These are phyloP conservation scores for Wickerhamomyces sp. DNA, from an alignment of 1,139 yeast species.

Conservation along the genomic window DNA sequence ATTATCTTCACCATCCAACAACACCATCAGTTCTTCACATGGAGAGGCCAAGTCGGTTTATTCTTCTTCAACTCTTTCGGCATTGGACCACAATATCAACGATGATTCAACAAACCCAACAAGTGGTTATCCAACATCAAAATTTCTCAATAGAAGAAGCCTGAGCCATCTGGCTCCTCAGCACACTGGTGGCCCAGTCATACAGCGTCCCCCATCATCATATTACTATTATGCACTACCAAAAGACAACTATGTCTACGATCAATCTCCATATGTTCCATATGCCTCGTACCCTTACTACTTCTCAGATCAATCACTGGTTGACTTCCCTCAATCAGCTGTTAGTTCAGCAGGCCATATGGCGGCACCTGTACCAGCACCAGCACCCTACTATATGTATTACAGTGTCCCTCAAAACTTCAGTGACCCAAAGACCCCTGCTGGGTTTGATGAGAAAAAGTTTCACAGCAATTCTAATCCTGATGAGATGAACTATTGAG, in stretches of 20 bases:
- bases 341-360: conserved; percentile 10
- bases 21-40: conserved; percentile 16
- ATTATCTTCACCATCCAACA: conserved; percentile 20
- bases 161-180: conserved; percentile 9
- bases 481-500: too few species aligned
- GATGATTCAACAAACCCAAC: conserved; percentile 18
- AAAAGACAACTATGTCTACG: conserved; percentile 19
- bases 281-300: conserved; percentile 22
- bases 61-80: conserved; percentile 22
- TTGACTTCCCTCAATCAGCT: conserved; percentile 15
- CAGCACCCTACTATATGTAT: conserved; percentile 25
- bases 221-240: conserved; percentile 22
- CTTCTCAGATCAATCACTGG: conserved; percentile 18
- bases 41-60: conserved; percentile 22
- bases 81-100: conserved; percentile 12
- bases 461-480: neutral
- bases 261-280: conserved; percentile 17
- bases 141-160: conserved; percentile 14
- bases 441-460: too few species aligned
- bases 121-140: conserved; percentile 12
- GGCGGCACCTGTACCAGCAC: too few species aligned
- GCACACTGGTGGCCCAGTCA: conserved; percentile 1
- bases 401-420: conserved; percentile 19
- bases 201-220: conserved; percentile 20
- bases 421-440: conserved; percentile 8